These are phyloP conservation scores for Nymphaea colorata DNA, from an alignment of 164 flowering plant genomes.

Conservation along the genomic window DNA sequence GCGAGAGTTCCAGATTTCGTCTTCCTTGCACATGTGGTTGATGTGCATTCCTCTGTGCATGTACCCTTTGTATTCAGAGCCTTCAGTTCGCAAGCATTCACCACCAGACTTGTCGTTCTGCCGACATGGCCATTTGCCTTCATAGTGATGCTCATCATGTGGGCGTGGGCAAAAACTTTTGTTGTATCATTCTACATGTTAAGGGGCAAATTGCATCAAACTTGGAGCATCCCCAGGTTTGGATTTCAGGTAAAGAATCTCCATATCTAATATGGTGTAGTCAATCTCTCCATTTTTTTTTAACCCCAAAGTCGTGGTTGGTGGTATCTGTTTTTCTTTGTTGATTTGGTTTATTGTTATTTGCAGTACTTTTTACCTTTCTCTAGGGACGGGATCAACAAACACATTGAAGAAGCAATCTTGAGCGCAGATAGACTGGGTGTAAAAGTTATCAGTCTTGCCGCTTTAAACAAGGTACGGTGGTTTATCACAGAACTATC, in stretches of 20 bases:
- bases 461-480: slow-evolving; percentile 86
- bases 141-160: slow-evolving; percentile 41
- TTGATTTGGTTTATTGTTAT: neutral
- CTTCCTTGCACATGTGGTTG: slow-evolving; percentile 80
- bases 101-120: slow-evolving; percentile 28
- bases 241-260: slow-evolving; percentile 68
- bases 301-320: neutral
- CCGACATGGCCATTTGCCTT: slow-evolving; percentile 47
- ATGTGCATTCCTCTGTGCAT: slow-evolving; percentile 51
- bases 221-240: slow-evolving; percentile 77
- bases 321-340: neutral
- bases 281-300: neutral
- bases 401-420: slow-evolving; percentile 75
- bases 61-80: slow-evolving; percentile 52
- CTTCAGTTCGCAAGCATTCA: slow-evolving; percentile 41
- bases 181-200: slow-evolving; percentile 44
- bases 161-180: slow-evolving; percentile 67
- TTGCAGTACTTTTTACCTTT: slow-evolving; percentile 88
- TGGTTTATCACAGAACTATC: too few species aligned
- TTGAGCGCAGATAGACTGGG: slow-evolving; percentile 69
- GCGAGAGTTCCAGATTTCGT: slow-evolving; percentile 64
- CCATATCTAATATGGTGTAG: neutral
- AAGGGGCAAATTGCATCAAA: slow-evolving; percentile 47
- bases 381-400: slow-evolving; percentile 67
- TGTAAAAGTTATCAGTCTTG: slow-evolving; percentile 81